Percentiles rank a stretch among this genome's conserved stretches.
Conservation (phyloP, 2,329 filamentous ascomycete genomes). For the Amauroascus verrucosus region DNA sequence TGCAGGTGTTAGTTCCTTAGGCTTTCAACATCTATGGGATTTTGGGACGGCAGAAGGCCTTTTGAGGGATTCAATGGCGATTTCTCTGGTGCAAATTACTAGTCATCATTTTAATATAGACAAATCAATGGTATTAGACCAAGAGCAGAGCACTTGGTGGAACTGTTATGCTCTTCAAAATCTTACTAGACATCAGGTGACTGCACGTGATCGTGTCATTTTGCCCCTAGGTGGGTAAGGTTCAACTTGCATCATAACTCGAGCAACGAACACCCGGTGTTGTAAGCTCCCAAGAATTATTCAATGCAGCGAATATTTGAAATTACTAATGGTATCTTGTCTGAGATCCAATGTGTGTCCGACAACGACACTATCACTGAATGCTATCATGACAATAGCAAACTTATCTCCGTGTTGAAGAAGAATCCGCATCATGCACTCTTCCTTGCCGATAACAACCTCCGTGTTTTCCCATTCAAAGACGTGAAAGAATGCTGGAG, state of each 20-base stretch:
- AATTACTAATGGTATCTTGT: slow-evolving; percentile 1
- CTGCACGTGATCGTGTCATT: too few relatives aligned
- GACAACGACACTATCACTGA: slow-evolving; percentile 29
- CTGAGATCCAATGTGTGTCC: slow-evolving; percentile 21
- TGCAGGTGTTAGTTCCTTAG: neutral
- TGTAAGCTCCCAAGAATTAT: neutral
- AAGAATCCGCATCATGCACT: slow-evolving; percentile 35
- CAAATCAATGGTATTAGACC: neutral
- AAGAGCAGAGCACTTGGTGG: too few relatives aligned
- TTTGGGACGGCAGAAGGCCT: neutral
- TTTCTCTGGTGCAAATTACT: neutral
- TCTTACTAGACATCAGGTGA: too few relatives aligned
- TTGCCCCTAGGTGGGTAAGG: too few relatives aligned
- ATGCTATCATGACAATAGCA: slow-evolving; percentile 24
- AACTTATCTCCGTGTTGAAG: slow-evolving; percentile 22
- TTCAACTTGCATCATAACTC: too few relatives aligned
- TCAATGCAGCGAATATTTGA: slow-evolving; percentile 1
- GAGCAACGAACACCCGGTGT: neutral
- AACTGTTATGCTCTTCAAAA: too few relatives aligned
- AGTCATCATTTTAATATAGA: neutral
- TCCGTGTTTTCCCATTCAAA: slow-evolving; percentile 48
- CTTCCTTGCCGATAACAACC: slow-evolving; percentile 41
- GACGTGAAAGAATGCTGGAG: slow-evolving; percentile 48
- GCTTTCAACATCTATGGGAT: neutral
- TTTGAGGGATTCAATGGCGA: too few relatives aligned